These are phyloP conservation scores for Volvariella volvacea DNA, from an alignment of 1,284 basidiomycete species.

Conservation along the genomic window DNA sequence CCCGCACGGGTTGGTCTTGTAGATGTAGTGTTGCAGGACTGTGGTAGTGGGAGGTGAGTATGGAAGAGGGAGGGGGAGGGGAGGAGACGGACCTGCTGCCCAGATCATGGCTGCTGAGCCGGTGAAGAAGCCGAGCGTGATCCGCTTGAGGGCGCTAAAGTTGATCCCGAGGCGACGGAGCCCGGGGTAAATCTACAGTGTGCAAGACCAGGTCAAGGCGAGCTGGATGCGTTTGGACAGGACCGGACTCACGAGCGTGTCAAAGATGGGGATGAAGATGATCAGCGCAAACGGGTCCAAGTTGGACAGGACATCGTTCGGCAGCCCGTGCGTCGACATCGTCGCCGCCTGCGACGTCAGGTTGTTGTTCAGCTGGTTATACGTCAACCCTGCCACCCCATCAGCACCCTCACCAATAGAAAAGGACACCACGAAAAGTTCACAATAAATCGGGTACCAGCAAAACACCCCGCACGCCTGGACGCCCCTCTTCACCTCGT, in stretches of 20 bases:
- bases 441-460: constrained; percentile 72
- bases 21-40: constrained; percentile 73
- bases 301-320: constrained; percentile 80
- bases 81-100: constrained; percentile 31
- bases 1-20: constrained; percentile 70
- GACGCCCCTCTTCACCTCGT: constrained; percentile 76
- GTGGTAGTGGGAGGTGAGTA: neutral
- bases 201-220: neutral
- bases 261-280: constrained; percentile 68
- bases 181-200: constrained; percentile 67
- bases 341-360: constrained; percentile 71
- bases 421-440: constrained; percentile 15
- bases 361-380: constrained; percentile 77
- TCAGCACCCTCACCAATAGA: constrained; percentile 8
- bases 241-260: constrained; percentile 39
- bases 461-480: constrained; percentile 82
- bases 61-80: neutral
- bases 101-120: constrained; percentile 57
- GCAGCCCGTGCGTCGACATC: constrained; percentile 67
- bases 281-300: constrained; percentile 73
- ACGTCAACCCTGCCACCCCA: constrained; percentile 52
- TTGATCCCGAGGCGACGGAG: constrained; percentile 58
- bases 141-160: constrained; percentile 71
- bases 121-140: constrained; percentile 68
- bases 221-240: neutral